These are phyloP conservation scores for Pisolithus tinctorius DNA, from an alignment of 768 basidiomycete genomes.

Conservation along the genomic window DNA sequence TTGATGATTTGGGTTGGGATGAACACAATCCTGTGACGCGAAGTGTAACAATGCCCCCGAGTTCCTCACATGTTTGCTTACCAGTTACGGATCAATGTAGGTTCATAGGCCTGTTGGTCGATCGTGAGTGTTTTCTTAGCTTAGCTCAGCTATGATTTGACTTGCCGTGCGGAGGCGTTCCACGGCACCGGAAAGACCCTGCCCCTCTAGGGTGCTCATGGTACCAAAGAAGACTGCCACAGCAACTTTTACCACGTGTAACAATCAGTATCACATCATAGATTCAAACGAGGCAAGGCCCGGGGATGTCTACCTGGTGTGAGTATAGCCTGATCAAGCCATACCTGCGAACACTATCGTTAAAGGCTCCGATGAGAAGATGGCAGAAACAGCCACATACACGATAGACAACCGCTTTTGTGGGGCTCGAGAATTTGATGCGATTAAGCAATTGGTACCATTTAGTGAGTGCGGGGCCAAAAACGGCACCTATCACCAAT, in stretches of 20 bases:
- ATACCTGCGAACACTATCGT: slow-evolving; percentile 42
- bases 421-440: slow-evolving; percentile 59
- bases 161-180: slow-evolving; percentile 36
- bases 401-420: slow-evolving; percentile 51
- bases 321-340: slow-evolving; percentile 72
- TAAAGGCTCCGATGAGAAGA: background rate
- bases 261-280: background rate
- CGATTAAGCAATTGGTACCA: slow-evolving; percentile 75
- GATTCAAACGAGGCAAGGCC: slow-evolving; percentile 3
- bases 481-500: slow-evolving; percentile 48
- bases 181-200: slow-evolving; percentile 44
- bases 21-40: slow-evolving; percentile 54
- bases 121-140: background rate
- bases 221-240: slow-evolving; percentile 60
- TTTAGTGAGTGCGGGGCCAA: slow-evolving; percentile 75
- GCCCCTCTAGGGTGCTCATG: slow-evolving; percentile 79
- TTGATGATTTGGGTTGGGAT: slow-evolving; percentile 75
- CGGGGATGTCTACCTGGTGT: slow-evolving; percentile 49
- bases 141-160: background rate
- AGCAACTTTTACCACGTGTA: slow-evolving; percentile 24
- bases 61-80: slow-evolving; percentile 18
- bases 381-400: slow-evolving; percentile 31
- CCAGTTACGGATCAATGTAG: slow-evolving; percentile 77
- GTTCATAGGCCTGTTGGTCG: slow-evolving; percentile 52
- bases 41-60: background rate